Conservation (phyloP, 2,329 filamentous ascomycete species). For the Penicillium corylophilum region DNA sequence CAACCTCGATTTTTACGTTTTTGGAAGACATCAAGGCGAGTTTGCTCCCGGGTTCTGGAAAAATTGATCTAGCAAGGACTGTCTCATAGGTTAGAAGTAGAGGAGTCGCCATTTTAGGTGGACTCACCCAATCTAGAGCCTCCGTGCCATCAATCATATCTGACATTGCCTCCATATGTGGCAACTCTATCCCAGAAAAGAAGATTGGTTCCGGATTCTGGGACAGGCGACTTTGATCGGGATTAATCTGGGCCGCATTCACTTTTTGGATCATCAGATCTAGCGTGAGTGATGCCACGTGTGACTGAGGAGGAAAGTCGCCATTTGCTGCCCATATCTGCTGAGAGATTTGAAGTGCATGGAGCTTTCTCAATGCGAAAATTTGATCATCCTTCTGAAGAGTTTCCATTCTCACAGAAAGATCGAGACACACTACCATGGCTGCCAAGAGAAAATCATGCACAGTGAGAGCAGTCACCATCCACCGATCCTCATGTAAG, state of each 20-base stretch:
- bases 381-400: constrained; percentile 25
- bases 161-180: constrained; percentile 17
- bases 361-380: constrained; percentile 4
- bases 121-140: constrained; percentile 18
- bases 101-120: neutral
- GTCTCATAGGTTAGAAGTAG: neutral
- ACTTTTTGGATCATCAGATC: constrained; percentile 20
- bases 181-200: constrained; percentile 1
- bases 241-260: constrained; percentile 2
- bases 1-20: neutral
- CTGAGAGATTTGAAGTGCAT: constrained; percentile 12
- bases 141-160: constrained; percentile 23
- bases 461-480: constrained; percentile 55
- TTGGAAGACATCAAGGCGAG: neutral
- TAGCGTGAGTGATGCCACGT: constrained; percentile 12
- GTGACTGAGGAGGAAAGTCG: constrained; percentile 10
- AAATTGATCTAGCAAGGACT: constrained; percentile 11
- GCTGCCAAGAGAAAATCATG: constrained; percentile 62
- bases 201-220: neutral
- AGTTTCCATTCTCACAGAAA: constrained; percentile 5
- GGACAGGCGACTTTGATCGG: neutral
- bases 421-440: constrained; percentile 55
- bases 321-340: constrained; percentile 12
- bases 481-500: constrained; percentile 55
- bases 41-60: constrained; percentile 6